phyloP scores from a whole-genome alignment of 2,329 filamentous ascomycete species.

The Venturia carpophila region DNA sequence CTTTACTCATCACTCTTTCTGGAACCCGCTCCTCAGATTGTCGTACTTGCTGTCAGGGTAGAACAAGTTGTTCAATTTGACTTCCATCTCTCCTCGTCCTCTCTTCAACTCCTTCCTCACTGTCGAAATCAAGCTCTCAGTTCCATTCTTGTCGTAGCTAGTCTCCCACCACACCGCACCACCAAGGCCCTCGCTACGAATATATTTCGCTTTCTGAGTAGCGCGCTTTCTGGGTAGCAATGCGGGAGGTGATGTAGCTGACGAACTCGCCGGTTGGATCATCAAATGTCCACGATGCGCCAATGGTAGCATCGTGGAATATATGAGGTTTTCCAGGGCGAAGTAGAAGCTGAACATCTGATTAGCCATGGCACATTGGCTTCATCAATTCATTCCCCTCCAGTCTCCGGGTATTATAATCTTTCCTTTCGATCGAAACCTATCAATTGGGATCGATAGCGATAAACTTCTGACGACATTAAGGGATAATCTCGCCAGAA shows the following conservation, averaged over 20 bases:
- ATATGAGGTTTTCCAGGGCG: background rate
- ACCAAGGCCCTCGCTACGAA: slow-evolving; percentile 60
- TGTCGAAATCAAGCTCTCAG: slow-evolving; percentile 53
- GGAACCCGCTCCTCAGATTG: slow-evolving; percentile 41
- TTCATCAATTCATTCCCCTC: no score
- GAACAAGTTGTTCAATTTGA: slow-evolving; percentile 25
- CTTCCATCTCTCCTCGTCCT: slow-evolving; percentile 3
- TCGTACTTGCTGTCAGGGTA: slow-evolving; percentile 49
- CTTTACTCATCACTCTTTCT: background rate
- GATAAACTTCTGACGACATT: background rate
- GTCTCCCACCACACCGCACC: slow-evolving; percentile 98
- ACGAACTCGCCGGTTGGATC: slow-evolving; percentile 57
- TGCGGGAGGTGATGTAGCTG: slow-evolving; percentile 62
- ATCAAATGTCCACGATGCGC: slow-evolving; percentile 60
- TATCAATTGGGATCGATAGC: background rate
- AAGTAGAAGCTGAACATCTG: background rate
- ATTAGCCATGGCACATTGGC: background rate
- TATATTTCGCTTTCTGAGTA: slow-evolving; percentile 61
- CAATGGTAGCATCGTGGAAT: slow-evolving; percentile 31
- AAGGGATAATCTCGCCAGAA: background rate
- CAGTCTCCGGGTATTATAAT: no score
- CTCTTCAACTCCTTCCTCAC: slow-evolving; percentile 23
- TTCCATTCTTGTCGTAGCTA: slow-evolving; percentile 62
- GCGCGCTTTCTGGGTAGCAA: slow-evolving; percentile 65
- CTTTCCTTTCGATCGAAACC: no score